These are phyloP conservation scores for Boletus vinaceobasis DNA, from an alignment of 768 basidiomycete species.

Conservation along the genomic window DNA sequence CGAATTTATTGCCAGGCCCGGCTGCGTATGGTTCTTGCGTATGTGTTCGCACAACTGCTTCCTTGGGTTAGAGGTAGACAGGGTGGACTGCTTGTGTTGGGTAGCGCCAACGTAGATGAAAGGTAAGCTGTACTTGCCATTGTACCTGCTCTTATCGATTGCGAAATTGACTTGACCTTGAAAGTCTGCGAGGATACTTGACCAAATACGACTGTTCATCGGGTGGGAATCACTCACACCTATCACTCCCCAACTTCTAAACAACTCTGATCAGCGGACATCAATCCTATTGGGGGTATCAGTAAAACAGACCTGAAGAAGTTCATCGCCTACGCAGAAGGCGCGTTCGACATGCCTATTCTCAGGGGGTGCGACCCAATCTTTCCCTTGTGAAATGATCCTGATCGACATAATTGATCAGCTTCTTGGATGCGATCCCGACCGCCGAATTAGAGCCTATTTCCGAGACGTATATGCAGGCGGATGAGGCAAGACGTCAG, in stretches of 20 bases:
- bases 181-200: slow-evolving; percentile 88
- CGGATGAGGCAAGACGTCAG: slow-evolving; percentile 71
- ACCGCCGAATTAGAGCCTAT: slow-evolving; percentile 97
- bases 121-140: slow-evolving; percentile 48
- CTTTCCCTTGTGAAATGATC: not conserved
- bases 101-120: slow-evolving; percentile 98
- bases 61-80: slow-evolving; percentile 84
- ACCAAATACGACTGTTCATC: slow-evolving; percentile 98
- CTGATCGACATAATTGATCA: slow-evolving; percentile 27
- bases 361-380: slow-evolving; percentile 55
- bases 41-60: slow-evolving; percentile 91
- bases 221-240: slow-evolving; percentile 38
- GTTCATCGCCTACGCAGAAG: slow-evolving; percentile 84
- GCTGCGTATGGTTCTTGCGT: slow-evolving; percentile 90
- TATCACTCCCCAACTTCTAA: not conserved
- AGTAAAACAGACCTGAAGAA: slow-evolving; percentile 97
- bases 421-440: slow-evolving; percentile 88
- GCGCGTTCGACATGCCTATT: slow-evolving; percentile 80
- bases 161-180: not conserved
- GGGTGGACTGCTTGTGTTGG: slow-evolving; percentile 92
- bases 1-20: slow-evolving; percentile 58
- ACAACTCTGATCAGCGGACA: slow-evolving; percentile 59
- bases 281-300: slow-evolving; percentile 98
- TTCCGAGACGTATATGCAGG: slow-evolving; percentile 89
- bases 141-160: not conserved